Conservation (phyloP, 352 stramenopile genomes). For the Globisporangium middletonii region DNA sequence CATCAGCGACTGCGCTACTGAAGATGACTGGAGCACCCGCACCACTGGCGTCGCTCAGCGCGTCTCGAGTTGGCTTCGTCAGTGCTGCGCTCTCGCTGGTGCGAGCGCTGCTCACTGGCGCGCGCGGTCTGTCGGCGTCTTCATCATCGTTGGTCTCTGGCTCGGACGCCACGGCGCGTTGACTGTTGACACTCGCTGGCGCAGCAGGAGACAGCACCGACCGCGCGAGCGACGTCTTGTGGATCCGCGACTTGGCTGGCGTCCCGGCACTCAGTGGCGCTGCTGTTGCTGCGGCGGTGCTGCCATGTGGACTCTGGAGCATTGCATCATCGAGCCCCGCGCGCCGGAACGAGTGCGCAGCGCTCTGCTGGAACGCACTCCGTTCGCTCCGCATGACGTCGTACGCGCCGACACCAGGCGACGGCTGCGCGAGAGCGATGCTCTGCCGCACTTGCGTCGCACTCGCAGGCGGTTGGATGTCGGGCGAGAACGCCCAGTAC, state of each 20-base stretch:
- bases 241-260: conserved; percentile 9
- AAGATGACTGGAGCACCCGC: background rate
- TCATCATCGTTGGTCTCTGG: too few relatives aligned
- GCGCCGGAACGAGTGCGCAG: conserved; percentile 33
- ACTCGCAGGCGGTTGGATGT: conserved; percentile 4
- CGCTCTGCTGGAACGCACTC: conserved; percentile 33
- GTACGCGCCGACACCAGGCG: conserved; percentile 41
- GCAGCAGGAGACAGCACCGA: conserved; percentile 4
- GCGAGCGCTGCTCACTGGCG: background rate
- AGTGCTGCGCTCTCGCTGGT: background rate
- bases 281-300: background rate
- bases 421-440: conserved; percentile 2
- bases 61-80: too few relatives aligned
- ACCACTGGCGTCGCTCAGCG: too few relatives aligned
- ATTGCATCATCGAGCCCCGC: background rate
- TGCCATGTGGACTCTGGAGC: background rate
- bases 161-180: too few relatives aligned
- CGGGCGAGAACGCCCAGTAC: conserved; percentile 16
- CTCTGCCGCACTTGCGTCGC: background rate
- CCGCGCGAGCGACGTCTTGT: conserved; percentile 24
- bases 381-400: conserved; percentile 38
- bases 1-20: background rate
- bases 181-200: background rate
- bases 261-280: background rate
- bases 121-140: too few relatives aligned